Conservation (phyloP, 2,329 filamentous ascomycete species). For the Trichoderma harzianum region DNA sequence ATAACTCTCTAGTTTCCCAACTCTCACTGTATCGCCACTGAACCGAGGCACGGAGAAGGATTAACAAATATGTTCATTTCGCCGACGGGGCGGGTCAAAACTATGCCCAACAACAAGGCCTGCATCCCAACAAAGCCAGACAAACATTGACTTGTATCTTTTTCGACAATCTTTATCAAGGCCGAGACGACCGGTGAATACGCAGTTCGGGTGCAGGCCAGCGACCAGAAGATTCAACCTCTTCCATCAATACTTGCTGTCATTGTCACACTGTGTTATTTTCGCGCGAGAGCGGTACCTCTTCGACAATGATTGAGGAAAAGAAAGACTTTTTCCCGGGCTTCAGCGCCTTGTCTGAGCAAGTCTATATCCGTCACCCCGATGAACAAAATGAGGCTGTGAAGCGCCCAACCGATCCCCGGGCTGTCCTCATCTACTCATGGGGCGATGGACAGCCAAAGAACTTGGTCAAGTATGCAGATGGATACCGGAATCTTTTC, state of each 20-base stretch:
- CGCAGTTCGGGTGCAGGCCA: background rate
- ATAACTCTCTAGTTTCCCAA: background rate
- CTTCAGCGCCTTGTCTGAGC: constrained; percentile 45
- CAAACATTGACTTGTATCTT: background rate
- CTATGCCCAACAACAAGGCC: constrained; percentile 9
- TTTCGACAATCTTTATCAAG: background rate
- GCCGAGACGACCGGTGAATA: background rate
- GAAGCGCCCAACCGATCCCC: constrained; percentile 33
- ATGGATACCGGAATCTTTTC: constrained; percentile 49
- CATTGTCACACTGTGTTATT: background rate
- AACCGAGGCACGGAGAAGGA: constrained; percentile 13
- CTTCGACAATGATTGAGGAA: background rate
- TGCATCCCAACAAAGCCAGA: constrained; percentile 14
- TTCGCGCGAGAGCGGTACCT: background rate
- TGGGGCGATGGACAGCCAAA: constrained; percentile 56
- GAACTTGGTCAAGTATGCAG: constrained; percentile 54
- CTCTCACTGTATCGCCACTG: background rate
- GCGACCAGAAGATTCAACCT: constrained; percentile 1
- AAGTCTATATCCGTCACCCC: constrained; percentile 44
- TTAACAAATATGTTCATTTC: constrained; percentile 6
- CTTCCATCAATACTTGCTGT: background rate
- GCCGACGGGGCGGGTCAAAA: constrained; percentile 9
- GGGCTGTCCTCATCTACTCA: constrained; percentile 51
- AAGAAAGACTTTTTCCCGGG: constrained; percentile 35
- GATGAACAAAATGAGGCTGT: constrained; percentile 20